Percentiles rank a stretch among this genome's conserved stretches.
Evolutionary conservation across 2,329 filamentous ascomycete genomes (phyloP).

Genomic region (Bipolaris oryzae): DNA sequence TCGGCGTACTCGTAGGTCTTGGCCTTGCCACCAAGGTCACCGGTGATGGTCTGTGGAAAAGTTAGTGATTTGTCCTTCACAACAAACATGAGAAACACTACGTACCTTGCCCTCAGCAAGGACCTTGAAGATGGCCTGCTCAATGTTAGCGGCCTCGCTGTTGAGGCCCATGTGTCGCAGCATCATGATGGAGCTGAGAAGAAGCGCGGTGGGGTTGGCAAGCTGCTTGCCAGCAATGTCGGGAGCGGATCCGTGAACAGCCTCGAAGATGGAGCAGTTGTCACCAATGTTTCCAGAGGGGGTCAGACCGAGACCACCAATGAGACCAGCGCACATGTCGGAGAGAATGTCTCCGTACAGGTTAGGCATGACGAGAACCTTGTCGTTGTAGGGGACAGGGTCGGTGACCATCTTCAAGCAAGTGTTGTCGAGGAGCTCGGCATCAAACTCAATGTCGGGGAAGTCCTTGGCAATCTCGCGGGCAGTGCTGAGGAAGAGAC

Average conservation of each 20-base stretch:
- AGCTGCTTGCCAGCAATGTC: constrained; percentile 96
- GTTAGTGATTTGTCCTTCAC: constrained; percentile 18
- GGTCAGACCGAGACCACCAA: constrained; percentile 94
- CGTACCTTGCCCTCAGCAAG: constrained; percentile 89
- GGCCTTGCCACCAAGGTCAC: constrained; percentile 93
- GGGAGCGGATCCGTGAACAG: constrained; percentile 95
- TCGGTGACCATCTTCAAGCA: constrained; percentile 99
- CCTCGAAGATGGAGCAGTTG: constrained; percentile 99
- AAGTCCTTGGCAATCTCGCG: constrained; percentile 90
- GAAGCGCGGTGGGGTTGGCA: constrained; percentile 94
- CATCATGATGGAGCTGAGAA: constrained; percentile 99
- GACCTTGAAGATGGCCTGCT: constrained; percentile 93
- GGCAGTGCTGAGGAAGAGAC: constrained; percentile 91
- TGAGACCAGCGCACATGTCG: constrained; percentile 98
- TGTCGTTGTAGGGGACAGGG: constrained; percentile 96
- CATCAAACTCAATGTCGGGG: constrained; percentile 94
- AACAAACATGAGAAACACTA: constrained; percentile 3
- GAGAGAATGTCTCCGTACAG: constrained; percentile 99
- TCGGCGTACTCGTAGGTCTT: constrained; percentile 94
- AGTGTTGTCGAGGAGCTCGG: constrained; percentile 98
- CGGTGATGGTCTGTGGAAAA: constrained; percentile 71
- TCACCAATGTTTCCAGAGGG: constrained; percentile 99
- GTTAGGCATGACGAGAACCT: constrained; percentile 97
- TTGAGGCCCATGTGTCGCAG: constrained; percentile 94
- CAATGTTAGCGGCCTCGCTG: constrained; percentile 83